Evolutionary conservation across 495 filamentous ascomycete species (phyloP).

Genomic region (Podospora fimiseda): DNA sequence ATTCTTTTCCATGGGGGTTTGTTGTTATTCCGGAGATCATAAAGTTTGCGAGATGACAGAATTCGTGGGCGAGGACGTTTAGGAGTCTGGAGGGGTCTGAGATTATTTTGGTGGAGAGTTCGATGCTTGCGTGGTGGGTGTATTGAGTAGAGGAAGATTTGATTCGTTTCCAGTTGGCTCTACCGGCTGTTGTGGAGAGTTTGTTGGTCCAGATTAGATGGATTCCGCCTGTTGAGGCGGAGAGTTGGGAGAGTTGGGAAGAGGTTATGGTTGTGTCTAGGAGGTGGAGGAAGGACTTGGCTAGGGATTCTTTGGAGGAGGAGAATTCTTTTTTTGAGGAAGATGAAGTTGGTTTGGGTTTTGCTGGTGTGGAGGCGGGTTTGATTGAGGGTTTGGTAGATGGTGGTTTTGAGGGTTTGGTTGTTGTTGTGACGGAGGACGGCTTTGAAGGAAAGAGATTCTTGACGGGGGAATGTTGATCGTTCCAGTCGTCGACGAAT

Average conservation of each 20-base stretch:
- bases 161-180: conserved; percentile 73
- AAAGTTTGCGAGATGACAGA: conserved; percentile 86
- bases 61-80: conserved; percentile 89
- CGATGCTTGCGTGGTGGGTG: conserved; percentile 70
- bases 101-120: conserved; percentile 83
- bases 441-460: too few species aligned
- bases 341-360: conserved; percentile 14
- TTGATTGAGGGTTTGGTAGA: conserved; percentile 28
- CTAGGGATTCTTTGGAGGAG: conserved; percentile 56
- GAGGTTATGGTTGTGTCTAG: conserved; percentile 63
- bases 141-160: conserved; percentile 2
- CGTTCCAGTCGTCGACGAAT: conserved; percentile 73
- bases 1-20: conserved; percentile 74
- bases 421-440: conserved; percentile 24
- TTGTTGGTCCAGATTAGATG: conserved; percentile 77
- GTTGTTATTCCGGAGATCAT: conserved; percentile 64
- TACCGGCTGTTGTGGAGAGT: conserved; percentile 79
- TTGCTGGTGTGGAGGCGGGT: conserved; percentile 12
- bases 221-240: conserved; percentile 66
- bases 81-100: conserved; percentile 68
- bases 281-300: conserved; percentile 60
- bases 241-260: conserved; percentile 54
- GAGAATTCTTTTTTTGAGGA: conserved; percentile 62
- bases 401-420: conserved; percentile 33
- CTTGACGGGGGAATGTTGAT: conserved; percentile 67